Conservation (phyloP, 73 alveolate species). For the Stentor coeruleus region DNA sequence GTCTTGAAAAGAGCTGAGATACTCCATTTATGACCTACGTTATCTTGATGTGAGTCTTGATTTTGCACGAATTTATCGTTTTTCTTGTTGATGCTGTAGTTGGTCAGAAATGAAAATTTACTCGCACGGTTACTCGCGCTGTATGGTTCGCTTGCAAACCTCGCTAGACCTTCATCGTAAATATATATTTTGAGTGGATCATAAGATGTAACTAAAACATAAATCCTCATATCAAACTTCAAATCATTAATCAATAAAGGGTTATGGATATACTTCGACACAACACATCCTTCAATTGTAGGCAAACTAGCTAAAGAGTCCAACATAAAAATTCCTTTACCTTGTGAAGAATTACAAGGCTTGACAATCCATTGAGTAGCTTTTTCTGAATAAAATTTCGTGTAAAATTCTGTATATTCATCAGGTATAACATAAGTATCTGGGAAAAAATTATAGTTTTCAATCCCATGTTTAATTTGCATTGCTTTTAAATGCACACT, state of each 20-base stretch:
- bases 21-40: slow-evolving; percentile 49
- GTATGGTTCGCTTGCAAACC: slow-evolving; percentile 88
- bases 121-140: slow-evolving; percentile 45
- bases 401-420: slow-evolving; percentile 36
- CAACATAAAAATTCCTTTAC: slow-evolving; percentile 83
- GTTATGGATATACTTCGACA: slow-evolving; percentile 73
- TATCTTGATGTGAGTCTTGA: slow-evolving; percentile 43
- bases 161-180: slow-evolving; percentile 85
- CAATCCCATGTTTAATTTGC: slow-evolving; percentile 57
- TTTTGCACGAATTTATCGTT: slow-evolving; percentile 38
- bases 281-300: slow-evolving; percentile 39
- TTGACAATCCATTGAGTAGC: slow-evolving; percentile 82
- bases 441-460: slow-evolving; percentile 60
- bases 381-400: slow-evolving; percentile 29
- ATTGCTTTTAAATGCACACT: slow-evolving; percentile 49
- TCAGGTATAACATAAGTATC: slow-evolving; percentile 75
- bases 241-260: slow-evolving; percentile 80
- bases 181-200: slow-evolving; percentile 82
- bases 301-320: slow-evolving; percentile 44
- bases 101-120: slow-evolving; percentile 55
- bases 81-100: slow-evolving; percentile 46
- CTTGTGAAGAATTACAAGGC: slow-evolving; percentile 79
- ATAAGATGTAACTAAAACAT: slow-evolving; percentile 76
- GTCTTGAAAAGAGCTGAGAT: slow-evolving; percentile 58
- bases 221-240: slow-evolving; percentile 90